Conservation (phyloP, 768 basidiomycete species). For the Suillus bovinus region DNA sequence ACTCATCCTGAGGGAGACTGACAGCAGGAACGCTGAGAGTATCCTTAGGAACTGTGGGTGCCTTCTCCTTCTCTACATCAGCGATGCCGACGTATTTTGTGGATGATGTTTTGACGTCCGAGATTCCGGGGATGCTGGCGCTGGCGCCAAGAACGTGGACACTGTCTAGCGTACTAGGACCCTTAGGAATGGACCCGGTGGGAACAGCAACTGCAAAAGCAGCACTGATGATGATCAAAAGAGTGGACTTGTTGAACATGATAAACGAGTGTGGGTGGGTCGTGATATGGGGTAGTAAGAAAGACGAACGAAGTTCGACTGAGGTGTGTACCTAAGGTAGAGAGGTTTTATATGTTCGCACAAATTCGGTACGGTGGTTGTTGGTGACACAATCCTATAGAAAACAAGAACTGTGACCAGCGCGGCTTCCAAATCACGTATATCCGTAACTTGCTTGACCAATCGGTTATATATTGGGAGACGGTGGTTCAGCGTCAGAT, state of each 20-base stretch:
- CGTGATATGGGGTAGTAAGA: background rate
- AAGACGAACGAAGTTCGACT: background rate
- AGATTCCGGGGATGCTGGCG: background rate
- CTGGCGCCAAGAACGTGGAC: background rate
- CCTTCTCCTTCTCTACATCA: background rate
- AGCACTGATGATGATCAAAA: constrained; percentile 5
- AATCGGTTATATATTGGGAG: background rate
- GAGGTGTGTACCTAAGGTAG: background rate
- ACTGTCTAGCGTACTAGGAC: background rate
- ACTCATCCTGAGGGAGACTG: background rate
- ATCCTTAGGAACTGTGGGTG: background rate
- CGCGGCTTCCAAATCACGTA: background rate
- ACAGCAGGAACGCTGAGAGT: background rate
- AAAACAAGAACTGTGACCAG: background rate
- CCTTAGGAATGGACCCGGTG: background rate
- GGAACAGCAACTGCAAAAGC: constrained; percentile 5
- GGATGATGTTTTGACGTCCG: background rate
- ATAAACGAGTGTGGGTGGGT: background rate
- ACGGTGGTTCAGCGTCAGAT: background rate
- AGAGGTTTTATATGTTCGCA: background rate
- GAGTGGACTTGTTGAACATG: constrained; percentile 7
- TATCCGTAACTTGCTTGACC: background rate
- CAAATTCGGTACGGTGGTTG: background rate
- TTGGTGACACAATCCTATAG: background rate
- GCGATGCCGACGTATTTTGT: background rate